A percentile compares a stretch with the other conserved stretches of the same genome.
phyloP scores from a whole-genome alignment of 139 green algal species.

The Micractinium sp. region DNA sequence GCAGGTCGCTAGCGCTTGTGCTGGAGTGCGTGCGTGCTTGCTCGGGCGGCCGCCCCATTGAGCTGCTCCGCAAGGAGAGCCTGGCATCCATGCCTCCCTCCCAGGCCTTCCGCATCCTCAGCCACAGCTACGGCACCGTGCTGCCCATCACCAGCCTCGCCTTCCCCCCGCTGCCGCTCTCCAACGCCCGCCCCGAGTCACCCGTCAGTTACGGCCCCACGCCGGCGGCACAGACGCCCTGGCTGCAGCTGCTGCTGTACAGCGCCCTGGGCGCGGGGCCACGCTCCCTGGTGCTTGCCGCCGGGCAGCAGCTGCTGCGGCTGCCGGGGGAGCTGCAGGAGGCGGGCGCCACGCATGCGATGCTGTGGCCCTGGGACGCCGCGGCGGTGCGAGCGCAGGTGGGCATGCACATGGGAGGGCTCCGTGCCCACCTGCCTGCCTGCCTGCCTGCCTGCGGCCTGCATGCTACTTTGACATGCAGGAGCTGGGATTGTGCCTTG shows the following conservation, averaged over 20 bases:
- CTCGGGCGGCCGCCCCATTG: slow-evolving; percentile 59
- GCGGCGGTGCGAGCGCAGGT: slow-evolving; percentile 49
- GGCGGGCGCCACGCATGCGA: slow-evolving; percentile 48
- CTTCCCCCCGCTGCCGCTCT: slow-evolving; percentile 71
- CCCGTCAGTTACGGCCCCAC: slow-evolving; percentile 75
- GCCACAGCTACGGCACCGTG: slow-evolving; percentile 76
- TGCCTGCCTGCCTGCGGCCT: neutral
- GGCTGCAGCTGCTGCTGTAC: slow-evolving; percentile 83
- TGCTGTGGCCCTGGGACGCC: slow-evolving; percentile 78
- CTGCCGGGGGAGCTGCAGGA: slow-evolving; percentile 60
- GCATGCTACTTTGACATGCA: too few species aligned
- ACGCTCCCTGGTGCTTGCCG: slow-evolving; percentile 64
- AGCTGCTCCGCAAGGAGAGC: slow-evolving; percentile 87
- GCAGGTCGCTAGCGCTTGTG: slow-evolving; percentile 56
- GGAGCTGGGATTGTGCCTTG: too few species aligned
- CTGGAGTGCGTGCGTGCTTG: slow-evolving; percentile 52
- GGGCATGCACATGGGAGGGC: neutral
- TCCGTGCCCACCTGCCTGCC: slow-evolving; percentile 9
- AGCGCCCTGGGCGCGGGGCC: slow-evolving; percentile 59
- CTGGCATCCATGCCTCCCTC: slow-evolving; percentile 70
- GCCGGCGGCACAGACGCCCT: slow-evolving; percentile 67
- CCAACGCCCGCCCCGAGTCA: slow-evolving; percentile 12
- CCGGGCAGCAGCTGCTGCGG: slow-evolving; percentile 70
- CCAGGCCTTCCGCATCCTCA: slow-evolving; percentile 66
- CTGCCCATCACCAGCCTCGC: slow-evolving; percentile 78